Base-by-base conservation (phyloP, 345 rosid species). In the Eucalyptus regnans region DNA sequence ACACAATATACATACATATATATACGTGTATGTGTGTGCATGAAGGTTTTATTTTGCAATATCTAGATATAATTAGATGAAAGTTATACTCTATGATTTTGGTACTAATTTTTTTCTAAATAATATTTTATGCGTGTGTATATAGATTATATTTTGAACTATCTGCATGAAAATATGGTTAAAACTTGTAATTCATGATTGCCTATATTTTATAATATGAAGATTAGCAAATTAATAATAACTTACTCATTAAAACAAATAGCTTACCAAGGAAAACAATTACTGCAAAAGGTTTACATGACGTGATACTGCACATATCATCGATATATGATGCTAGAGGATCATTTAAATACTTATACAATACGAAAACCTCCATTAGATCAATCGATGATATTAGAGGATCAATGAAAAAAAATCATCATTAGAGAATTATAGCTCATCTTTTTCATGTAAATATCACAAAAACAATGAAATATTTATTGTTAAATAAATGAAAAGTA, bases 11-110 rank as follows among this genome's bases (percentile, higher is more conserved):
- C 25, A 54, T 20, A 54, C 9, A 52, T 52, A 52, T 20, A 52
- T 52, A 0, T 18, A 0, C 0, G 8, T 8, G 22, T 52, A 3
- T 5, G 6, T 5, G 52, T 6, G 52, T 50, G 50, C 9, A 18
- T 52, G 22, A 17, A 52, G 58, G 22, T 52, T 52, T 3, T 52
- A 52, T 52, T 18, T 52, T 18, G 23, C 58, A 52, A 52, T 18
- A 52, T 52, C 50, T 49, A 49, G 50, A 49, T 49, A 50, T 50
- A 5, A 50, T 66, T 66, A 15, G 79, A 4, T 31, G 79, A 31
- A 50, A 31, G 79, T 29, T 16, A 66, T 31, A 31, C 41, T n/a
- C 5, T 64, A 14, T 6, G 18, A 60, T 60, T 10, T n/a, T 62
- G 37, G 79, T 66, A 14, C 17, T 3, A 8, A n/a, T 7, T 15